phyloP scores from a whole-genome alignment of 78 protist species.

The Dictyostelium discoideum region DNA sequence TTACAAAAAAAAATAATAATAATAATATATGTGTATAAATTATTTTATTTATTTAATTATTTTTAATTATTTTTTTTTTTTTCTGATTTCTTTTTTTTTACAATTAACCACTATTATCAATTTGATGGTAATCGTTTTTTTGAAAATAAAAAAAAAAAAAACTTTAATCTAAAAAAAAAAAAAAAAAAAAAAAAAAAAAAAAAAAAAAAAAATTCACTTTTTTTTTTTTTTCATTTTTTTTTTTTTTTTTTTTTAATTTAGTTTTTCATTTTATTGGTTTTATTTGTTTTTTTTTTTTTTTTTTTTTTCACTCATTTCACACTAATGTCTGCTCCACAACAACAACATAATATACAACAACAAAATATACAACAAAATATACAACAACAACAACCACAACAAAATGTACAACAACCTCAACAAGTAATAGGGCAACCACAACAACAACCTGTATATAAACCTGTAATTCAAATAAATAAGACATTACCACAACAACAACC shows the following conservation, averaged over 20 bases:
- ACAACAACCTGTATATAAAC: background rate
- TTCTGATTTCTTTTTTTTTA: background rate
- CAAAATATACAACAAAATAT: background rate
- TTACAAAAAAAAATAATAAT: background rate
- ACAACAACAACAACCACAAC: conserved; percentile 2
- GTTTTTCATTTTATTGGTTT: too few relatives aligned
- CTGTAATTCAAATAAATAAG: background rate
- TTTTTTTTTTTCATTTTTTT: background rate
- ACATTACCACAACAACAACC: background rate
- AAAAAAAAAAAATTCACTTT: too few relatives aligned
- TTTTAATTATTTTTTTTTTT: background rate
- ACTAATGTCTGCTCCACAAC: too few relatives aligned
- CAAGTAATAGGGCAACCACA: background rate
- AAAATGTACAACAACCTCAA: conserved; percentile 12
- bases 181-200: too few relatives aligned
- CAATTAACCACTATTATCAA: too few relatives aligned
- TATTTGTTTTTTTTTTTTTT: too few relatives aligned
- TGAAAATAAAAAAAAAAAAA: too few relatives aligned
- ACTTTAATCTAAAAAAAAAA: too few relatives aligned
- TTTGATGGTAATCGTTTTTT: background rate
- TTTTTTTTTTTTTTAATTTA: too few relatives aligned
- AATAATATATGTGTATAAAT: background rate
- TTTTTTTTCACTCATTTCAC: background rate
- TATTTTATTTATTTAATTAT: too few relatives aligned
- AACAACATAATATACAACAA: background rate